phyloP scores from a whole-genome alignment of 192 early-diverging fungal genomes.

The Podila clonocystis region DNA sequence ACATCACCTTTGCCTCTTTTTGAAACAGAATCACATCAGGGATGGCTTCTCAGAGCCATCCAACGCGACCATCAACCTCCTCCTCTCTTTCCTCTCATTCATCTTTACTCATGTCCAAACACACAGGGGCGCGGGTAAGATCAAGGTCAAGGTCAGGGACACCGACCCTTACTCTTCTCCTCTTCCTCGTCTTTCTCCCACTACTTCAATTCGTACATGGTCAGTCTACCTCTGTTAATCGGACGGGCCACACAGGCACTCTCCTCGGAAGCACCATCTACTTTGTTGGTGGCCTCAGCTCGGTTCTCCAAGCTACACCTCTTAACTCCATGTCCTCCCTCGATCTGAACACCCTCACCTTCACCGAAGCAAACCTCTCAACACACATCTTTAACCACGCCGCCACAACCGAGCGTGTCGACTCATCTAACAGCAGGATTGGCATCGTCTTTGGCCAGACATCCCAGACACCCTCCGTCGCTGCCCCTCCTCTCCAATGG shows the following conservation, averaged over 20 bases:
- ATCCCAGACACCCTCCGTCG: neutral
- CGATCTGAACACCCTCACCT: slow-evolving; percentile 7
- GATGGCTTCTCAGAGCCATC: neutral
- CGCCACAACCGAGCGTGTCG: neutral
- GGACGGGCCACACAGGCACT: slow-evolving; percentile 25
- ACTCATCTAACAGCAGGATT: neutral
- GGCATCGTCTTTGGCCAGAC: slow-evolving; percentile 26
- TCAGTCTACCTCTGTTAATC: neutral
- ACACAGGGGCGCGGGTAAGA: neutral
- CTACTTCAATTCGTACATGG: neutral
- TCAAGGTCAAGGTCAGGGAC: neutral
- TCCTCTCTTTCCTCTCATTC: neutral
- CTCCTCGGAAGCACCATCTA: slow-evolving; percentile 25
- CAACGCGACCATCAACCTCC: neutral
- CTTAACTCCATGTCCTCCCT: slow-evolving; percentile 18
- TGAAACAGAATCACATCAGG: too few species aligned
- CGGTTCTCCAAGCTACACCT: slow-evolving; percentile 1
- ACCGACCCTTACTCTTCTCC: too few species aligned
- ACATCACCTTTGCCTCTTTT: too few species aligned
- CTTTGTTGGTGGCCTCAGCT: slow-evolving; percentile 31
- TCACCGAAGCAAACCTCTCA: slow-evolving; percentile 8
- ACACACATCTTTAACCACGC: slow-evolving; percentile 19
- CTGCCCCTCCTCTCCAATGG: slow-evolving; percentile 15
- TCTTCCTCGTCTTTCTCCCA: too few species aligned
- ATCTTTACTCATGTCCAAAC: neutral